Base-by-base conservation (phyloP, 768 basidiomycete genomes). In the Mycena kentingensis region DNA sequence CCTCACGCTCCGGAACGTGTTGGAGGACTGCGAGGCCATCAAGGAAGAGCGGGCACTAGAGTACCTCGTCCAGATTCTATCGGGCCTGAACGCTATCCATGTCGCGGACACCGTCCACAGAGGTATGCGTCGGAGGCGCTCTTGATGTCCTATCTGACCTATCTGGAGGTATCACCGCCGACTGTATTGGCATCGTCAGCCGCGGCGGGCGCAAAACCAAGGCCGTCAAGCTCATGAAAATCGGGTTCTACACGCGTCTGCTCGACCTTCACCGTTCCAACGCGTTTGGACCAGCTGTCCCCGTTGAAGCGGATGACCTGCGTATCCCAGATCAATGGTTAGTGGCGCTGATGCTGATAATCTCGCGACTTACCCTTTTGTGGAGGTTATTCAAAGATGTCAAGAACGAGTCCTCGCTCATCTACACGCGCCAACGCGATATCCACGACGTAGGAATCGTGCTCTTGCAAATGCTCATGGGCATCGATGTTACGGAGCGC, bases 231-330 rank as follows among this genome's bases (percentile, higher is more conserved):
- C 69, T 97, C 3, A 80, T 83, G 18, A 85, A 85, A 57, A 83
- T 84, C 2, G 82, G 77, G 15, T 97, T 86, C 65, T 78, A 86
- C 57, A 83, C 83, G 5, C 80, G 80, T 1, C 74, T 98, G 27
- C 73, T 86, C 22, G 93, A 96, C 64, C 71, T 94, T 27, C 88
- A 96, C 62, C 77, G 84, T 16, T 96, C 94, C 3, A 93, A 97
- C 60, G 82, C 85, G 0, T 91, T 96, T 58, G 79, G 79, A 3
- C 62, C 71, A 12, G 59, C 69, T 65, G 61, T 67, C 8, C 60
- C 69, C 1, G 36, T 59, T 19, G 46, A 55, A 19, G 31, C 51
- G 1, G 72, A 74, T 19, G 77, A 78, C 26, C 56, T 60, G 1
- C 77, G 37, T 67, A 77, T 69, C 59, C 73, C 70, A 70, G 87